A percentile compares a stretch with the other conserved stretches of the same genome.
phyloP scores from a whole-genome alignment of 352 stramenopile genomes.

The Phytophthora vignae region DNA sequence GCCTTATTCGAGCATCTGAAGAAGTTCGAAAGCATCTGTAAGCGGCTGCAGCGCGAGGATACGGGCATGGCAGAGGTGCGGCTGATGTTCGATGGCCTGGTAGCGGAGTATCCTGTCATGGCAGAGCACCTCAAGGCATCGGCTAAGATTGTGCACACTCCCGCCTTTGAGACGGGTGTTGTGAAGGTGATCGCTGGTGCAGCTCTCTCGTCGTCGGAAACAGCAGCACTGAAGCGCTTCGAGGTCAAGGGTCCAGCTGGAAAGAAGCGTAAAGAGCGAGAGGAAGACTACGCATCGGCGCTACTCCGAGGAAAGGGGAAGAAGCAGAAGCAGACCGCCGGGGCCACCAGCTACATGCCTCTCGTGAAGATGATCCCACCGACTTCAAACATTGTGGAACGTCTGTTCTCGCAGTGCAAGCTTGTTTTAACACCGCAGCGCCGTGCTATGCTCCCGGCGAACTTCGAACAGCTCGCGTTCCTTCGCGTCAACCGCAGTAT shows the following conservation, averaged over 20 bases:
- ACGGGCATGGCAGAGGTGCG: not conserved
- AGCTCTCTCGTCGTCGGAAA: not conserved
- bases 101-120: not conserved
- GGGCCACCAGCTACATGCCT: not conserved
- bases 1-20: conserved; percentile 1
- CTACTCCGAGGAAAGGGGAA: not conserved
- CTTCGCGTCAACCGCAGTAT: not conserved
- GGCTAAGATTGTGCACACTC: not conserved
- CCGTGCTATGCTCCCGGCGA: not conserved
- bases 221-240: not conserved
- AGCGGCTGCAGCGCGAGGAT: not conserved
- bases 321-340: not conserved
- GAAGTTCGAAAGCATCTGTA: not conserved
- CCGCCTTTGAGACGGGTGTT: not conserved
- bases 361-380: not conserved
- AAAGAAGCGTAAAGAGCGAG: not conserved
- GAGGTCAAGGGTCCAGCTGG: not conserved
- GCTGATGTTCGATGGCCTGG: not conserved
- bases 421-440: not conserved
- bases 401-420: not conserved
- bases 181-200: not conserved
- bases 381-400: not conserved
- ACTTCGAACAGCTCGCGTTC: not conserved
- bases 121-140: not conserved
- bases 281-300: not conserved